A percentile compares a stretch with the other conserved stretches of the same genome.
These are phyloP conservation scores for Solanum appendiculatum DNA, from an alignment of 257 asterid genomes.

Conservation along the genomic window DNA sequence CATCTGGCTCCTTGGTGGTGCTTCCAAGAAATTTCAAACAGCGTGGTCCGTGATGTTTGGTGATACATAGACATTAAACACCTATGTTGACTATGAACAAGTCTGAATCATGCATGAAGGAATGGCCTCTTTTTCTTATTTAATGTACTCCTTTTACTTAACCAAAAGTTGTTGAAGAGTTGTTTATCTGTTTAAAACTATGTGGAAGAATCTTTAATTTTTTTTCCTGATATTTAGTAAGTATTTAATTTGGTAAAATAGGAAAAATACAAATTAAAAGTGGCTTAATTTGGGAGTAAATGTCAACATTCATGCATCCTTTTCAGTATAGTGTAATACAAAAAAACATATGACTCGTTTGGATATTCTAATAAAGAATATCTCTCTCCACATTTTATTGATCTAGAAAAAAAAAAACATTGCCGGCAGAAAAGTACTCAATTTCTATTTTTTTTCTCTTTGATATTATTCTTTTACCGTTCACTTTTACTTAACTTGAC, in stretches of 20 bases:
- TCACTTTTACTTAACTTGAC: not conserved
- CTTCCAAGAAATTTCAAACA: conserved; percentile 17
- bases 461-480: not conserved
- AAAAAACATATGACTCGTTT: not conserved
- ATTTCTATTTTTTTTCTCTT: not conserved
- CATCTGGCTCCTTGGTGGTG: not conserved
- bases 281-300: not conserved
- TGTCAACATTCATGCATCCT: not conserved
- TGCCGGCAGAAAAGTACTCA: not conserved
- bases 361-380: not conserved
- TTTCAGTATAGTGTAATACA: too few species aligned
- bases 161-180: not conserved
- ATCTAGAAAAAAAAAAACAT: not conserved
- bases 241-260: not conserved
- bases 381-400: not conserved
- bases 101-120: conserved; percentile 14
- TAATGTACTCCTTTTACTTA: not conserved
- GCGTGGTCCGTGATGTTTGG: conserved; percentile 21
- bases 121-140: not conserved
- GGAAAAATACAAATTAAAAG: not conserved
- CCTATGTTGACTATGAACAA: conserved; percentile 24
- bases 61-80: not conserved
- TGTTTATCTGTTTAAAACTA: conserved; percentile 1
- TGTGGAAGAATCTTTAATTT: not conserved
- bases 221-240: conserved; percentile 1